These are phyloP conservation scores for Phytopythium kandeliae DNA, from an alignment of 352 stramenopile genomes.

Conservation along the genomic window DNA sequence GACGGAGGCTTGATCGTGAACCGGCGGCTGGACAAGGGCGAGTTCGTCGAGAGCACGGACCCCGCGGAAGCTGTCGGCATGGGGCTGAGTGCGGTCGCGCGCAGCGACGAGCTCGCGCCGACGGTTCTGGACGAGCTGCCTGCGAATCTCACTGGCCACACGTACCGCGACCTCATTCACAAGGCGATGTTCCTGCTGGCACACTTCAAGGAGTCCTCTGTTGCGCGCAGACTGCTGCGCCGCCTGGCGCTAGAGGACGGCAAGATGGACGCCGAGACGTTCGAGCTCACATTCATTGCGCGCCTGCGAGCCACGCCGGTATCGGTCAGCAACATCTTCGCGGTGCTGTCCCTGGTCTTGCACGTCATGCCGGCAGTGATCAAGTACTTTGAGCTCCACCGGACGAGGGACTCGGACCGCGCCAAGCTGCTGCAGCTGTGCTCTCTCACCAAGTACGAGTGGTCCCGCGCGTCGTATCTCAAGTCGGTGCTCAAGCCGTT, in stretches of 20 bases:
- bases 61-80: slow-evolving; percentile 6
- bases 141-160: slow-evolving; percentile 56
- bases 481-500: slow-evolving; percentile 64
- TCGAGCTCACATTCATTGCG: slow-evolving; percentile 36
- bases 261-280: slow-evolving; percentile 30
- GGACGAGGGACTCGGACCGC: slow-evolving; percentile 46
- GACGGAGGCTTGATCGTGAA: slow-evolving; percentile 15
- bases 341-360: slow-evolving; percentile 35
- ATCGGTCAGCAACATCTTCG: slow-evolving; percentile 41
- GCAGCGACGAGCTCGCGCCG: slow-evolving; percentile 22
- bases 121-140: slow-evolving; percentile 54
- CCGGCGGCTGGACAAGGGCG: slow-evolving; percentile 27
- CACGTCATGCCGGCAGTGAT: slow-evolving; percentile 53
- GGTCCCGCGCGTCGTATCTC: slow-evolving; percentile 54
- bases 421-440: slow-evolving; percentile 68
- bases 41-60: slow-evolving; percentile 31
- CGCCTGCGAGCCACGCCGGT: slow-evolving; percentile 30
- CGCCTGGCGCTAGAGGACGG: slow-evolving; percentile 46
- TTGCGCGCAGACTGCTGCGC: slow-evolving; percentile 34
- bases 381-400: slow-evolving; percentile 62
- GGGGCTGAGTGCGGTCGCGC: not conserved
- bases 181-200: slow-evolving; percentile 63
- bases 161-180: slow-evolving; percentile 52
- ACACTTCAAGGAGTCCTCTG: slow-evolving; percentile 57
- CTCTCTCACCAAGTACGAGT: slow-evolving; percentile 63